Evolutionary conservation across 495 filamentous ascomycete species (phyloP).

Genomic region (Cercophora newfieldiana): DNA sequence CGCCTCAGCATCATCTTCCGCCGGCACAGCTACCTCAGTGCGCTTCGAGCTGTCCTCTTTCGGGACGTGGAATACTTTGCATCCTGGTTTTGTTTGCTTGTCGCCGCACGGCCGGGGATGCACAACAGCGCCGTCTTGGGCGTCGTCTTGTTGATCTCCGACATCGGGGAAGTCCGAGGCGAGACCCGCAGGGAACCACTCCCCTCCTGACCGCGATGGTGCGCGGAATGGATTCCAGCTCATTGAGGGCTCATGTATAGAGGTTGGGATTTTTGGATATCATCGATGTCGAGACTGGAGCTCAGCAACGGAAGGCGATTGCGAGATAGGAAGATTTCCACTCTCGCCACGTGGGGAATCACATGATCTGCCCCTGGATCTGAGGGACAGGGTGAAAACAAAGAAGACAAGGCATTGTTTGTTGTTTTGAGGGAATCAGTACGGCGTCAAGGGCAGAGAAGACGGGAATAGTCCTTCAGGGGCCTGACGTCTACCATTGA

Average conservation of each 20-base stretch:
- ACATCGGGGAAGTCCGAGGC: slow-evolving; percentile 54
- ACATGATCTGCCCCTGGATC: too few species aligned
- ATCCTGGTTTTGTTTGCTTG: slow-evolving; percentile 39
- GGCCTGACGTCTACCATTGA: too few species aligned
- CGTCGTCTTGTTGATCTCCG: slow-evolving; percentile 8
- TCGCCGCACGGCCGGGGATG: slow-evolving; percentile 29
- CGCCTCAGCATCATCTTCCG: not conserved
- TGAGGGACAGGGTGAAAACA: too few species aligned
- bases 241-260: not conserved
- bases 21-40: slow-evolving; percentile 38
- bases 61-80: slow-evolving; percentile 58
- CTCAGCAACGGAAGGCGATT: too few species aligned
- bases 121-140: slow-evolving; percentile 36
- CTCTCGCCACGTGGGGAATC: too few species aligned
- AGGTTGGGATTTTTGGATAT: not conserved
- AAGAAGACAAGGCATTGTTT: too few species aligned
- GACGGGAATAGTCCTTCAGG: too few species aligned
- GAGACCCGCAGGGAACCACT: slow-evolving; percentile 50
- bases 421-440: too few species aligned
- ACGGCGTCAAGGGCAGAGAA: too few species aligned
- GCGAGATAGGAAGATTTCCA: too few species aligned
- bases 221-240: slow-evolving; percentile 31
- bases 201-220: slow-evolving; percentile 31
- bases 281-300: too few species aligned
- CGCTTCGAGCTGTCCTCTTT: slow-evolving; percentile 41